These are phyloP conservation scores for Xerocomus nothofagi DNA, from an alignment of 1,284 basidiomycete species.

Conservation along the genomic window DNA sequence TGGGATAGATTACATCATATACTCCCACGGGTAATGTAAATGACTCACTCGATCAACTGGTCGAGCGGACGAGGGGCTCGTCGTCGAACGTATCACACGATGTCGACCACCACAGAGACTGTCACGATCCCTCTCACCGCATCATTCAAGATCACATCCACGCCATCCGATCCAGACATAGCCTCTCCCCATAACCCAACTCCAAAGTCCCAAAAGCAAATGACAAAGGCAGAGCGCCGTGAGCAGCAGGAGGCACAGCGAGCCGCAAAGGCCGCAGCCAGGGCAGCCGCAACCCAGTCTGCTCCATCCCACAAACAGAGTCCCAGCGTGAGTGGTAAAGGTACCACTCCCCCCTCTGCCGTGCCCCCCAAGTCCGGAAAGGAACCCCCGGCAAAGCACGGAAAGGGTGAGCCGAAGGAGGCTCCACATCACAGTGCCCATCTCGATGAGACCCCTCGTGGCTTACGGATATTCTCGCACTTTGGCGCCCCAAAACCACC, in stretches of 20 bases:
- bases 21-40: constrained; percentile 24
- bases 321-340: constrained; percentile 22
- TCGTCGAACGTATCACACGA: constrained; percentile 5
- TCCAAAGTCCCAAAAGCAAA: constrained; percentile 56
- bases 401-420: constrained; percentile 31
- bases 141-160: constrained; percentile 23
- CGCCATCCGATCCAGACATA: constrained; percentile 10
- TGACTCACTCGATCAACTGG: constrained; percentile 18
- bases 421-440: constrained; percentile 12
- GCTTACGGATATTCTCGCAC: constrained; percentile 78
- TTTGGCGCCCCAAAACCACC: constrained; percentile 72
- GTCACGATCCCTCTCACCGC: constrained; percentile 15
- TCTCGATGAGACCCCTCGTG: constrained; percentile 44
- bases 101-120: constrained; percentile 33
- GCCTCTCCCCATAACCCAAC: constrained; percentile 5
- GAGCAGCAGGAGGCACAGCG: constrained; percentile 79
- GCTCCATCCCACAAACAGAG: constrained; percentile 17
- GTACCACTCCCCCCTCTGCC: constrained; percentile 6
- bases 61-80: not conserved
- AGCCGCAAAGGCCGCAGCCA: constrained; percentile 61
- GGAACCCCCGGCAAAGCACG: constrained; percentile 14
- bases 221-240: constrained; percentile 78
- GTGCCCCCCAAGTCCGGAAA: constrained; percentile 21
- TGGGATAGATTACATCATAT: constrained; percentile 23
- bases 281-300: constrained; percentile 19